Conservation (phyloP, 2,329 filamentous ascomycete species). For the Dendrostoma leiphaemia region DNA sequence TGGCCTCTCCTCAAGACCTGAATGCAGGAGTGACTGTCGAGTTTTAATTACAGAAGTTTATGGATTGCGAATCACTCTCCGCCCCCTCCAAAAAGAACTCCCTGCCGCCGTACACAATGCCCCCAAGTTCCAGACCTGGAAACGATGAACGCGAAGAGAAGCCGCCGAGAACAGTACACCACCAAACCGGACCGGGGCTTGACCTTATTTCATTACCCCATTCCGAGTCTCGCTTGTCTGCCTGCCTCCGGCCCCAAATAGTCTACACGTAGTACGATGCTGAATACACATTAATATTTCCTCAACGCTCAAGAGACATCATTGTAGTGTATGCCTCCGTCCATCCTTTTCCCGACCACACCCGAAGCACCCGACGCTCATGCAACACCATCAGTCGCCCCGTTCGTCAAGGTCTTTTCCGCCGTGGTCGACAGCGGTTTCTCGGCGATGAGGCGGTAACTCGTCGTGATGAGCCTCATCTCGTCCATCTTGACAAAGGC, state of each 20-base stretch:
- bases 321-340: background rate
- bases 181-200: background rate
- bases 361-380: background rate
- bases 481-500: conserved; percentile 56
- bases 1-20: background rate
- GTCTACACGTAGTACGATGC: background rate
- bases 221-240: too few species aligned
- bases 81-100: background rate
- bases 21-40: background rate
- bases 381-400: background rate
- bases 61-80: background rate
- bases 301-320: background rate
- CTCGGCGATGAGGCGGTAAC: conserved; percentile 50
- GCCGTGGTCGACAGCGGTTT: conserved; percentile 31
- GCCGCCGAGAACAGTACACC: background rate
- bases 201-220: too few species aligned
- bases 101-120: background rate
- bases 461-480: conserved; percentile 50
- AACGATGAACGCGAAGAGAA: background rate
- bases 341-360: background rate
- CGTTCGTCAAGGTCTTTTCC: background rate
- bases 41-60: background rate
- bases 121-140: background rate
- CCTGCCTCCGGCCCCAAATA: background rate
- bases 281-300: conserved; percentile 16